Conservation (phyloP, 1,139 yeast genomes). For the Debaryomycetaceae sp. region DNA sequence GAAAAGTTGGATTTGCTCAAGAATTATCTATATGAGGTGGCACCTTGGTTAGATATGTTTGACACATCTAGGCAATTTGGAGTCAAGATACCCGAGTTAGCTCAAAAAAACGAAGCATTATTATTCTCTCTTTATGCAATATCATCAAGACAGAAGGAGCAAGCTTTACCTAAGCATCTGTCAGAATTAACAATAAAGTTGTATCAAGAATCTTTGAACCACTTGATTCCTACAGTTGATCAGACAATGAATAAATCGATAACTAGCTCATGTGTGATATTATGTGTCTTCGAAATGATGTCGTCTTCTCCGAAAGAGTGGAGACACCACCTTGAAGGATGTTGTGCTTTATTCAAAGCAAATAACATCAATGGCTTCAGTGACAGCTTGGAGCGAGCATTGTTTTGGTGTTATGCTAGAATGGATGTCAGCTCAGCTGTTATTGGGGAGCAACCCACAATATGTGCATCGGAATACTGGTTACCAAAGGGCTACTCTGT, state of each 20-base stretch:
- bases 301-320: constrained; percentile 28
- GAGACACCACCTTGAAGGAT: constrained; percentile 35
- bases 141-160: constrained; percentile 27
- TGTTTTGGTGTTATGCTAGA: constrained; percentile 37
- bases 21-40: constrained; percentile 26
- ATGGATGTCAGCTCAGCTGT: constrained; percentile 36
- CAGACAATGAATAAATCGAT: constrained; percentile 16
- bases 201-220: constrained; percentile 22
- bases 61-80: constrained; percentile 27
- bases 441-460: constrained; percentile 30
- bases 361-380: constrained; percentile 34
- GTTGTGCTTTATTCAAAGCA: constrained; percentile 33
- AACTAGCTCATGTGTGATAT: constrained; percentile 24
- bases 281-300: constrained; percentile 35
- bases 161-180: constrained; percentile 11
- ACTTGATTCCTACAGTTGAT: constrained; percentile 26
- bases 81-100: constrained; percentile 17
- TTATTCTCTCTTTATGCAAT: constrained; percentile 24
- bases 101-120: constrained; percentile 17
- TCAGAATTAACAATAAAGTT: constrained; percentile 15
- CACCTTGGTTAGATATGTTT: constrained; percentile 34
- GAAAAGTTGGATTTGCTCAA: constrained; percentile 20
- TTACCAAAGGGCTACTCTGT: constrained; percentile 21
- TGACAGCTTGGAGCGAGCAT: constrained; percentile 23
- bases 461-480: constrained; percentile 30